Conservation (phyloP, 441 rosid genomes). For the Adansonia gregorii region DNA sequence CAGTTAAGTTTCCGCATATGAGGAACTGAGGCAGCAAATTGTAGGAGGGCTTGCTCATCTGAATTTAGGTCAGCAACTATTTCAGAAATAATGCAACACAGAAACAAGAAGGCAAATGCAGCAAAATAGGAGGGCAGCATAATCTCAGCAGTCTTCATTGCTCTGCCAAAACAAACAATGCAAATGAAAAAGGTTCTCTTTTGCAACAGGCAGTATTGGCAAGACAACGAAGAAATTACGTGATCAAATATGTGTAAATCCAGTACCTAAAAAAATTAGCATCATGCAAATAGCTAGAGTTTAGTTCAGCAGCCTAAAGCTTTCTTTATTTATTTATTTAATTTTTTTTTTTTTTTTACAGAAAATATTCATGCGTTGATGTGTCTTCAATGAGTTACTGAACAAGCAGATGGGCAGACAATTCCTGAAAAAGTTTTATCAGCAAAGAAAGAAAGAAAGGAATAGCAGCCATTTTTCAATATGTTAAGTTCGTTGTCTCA, state of each 20-base stretch:
- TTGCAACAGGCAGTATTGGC: neutral
- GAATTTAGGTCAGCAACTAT: slow-evolving; percentile 50
- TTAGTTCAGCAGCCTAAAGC: too few relatives aligned
- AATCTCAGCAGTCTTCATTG: slow-evolving; percentile 39
- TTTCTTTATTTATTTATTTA: too few relatives aligned
- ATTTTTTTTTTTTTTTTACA: neutral
- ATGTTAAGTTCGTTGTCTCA: neutral
- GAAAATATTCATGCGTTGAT: neutral
- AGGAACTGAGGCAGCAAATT: slow-evolving; percentile 59
- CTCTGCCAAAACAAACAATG: slow-evolving; percentile 19
- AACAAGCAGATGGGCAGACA: neutral
- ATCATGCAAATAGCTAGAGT: too few relatives aligned
- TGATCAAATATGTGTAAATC: neutral
- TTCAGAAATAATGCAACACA: slow-evolving; percentile 36
- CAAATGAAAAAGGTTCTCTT: neutral
- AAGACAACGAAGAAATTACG: slow-evolving; percentile 6
- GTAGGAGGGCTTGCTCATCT: slow-evolving; percentile 64
- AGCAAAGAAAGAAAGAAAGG: neutral
- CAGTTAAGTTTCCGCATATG: slow-evolving; percentile 61
- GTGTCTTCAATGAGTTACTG: neutral
- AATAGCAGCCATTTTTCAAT: neutral
- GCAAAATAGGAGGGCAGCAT: slow-evolving; percentile 34
- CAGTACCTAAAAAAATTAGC: neutral
- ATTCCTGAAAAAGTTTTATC: neutral
- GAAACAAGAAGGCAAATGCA: slow-evolving; percentile 40